Percentiles rank a stretch among this genome's conserved stretches.
phyloP scores from a whole-genome alignment of 768 basidiomycete species.

The Mycena chlorophos region DNA sequence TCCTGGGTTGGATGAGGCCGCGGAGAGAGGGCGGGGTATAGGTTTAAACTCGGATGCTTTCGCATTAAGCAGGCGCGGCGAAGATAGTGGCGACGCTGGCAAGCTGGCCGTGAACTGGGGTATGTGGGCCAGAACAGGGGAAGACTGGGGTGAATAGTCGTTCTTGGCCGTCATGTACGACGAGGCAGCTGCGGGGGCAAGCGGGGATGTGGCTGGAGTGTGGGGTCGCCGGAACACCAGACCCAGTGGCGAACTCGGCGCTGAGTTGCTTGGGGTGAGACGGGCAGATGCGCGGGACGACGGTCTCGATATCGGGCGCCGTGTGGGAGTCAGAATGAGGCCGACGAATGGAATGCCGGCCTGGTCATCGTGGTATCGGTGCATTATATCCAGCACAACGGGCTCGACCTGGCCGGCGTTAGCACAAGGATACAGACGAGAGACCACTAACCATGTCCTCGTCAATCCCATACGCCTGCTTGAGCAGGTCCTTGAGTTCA shows the following conservation, averaged over 20 bases:
- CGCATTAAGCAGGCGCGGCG: conserved; percentile 83
- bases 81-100: conserved; percentile 81
- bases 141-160: conserved; percentile 63
- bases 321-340: conserved; percentile 78
- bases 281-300: conserved; percentile 78
- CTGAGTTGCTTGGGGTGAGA: conserved; percentile 74
- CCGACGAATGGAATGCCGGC: conserved; percentile 81
- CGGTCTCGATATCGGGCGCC: conserved; percentile 76
- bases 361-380: conserved; percentile 86
- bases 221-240: conserved; percentile 76
- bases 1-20: conserved; percentile 63
- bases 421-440: conserved; percentile 13
- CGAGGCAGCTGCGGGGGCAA: conserved; percentile 55
- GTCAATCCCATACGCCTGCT: conserved; percentile 66
- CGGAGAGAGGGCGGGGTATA: conserved; percentile 75
- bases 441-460: conserved; percentile 59
- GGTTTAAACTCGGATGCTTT: conserved; percentile 91
- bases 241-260: conserved; percentile 75
- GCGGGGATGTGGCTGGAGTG: conserved; percentile 75
- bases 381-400: conserved; percentile 91
- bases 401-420: conserved; percentile 66
- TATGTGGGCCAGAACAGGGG: conserved; percentile 62
- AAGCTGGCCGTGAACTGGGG: conserved; percentile 77
- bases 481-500: conserved; percentile 74
- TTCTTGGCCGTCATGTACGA: conserved; percentile 59